Evolutionary conservation across 306 rosid species (phyloP).

Genomic region (Vigna hirtella): DNA sequence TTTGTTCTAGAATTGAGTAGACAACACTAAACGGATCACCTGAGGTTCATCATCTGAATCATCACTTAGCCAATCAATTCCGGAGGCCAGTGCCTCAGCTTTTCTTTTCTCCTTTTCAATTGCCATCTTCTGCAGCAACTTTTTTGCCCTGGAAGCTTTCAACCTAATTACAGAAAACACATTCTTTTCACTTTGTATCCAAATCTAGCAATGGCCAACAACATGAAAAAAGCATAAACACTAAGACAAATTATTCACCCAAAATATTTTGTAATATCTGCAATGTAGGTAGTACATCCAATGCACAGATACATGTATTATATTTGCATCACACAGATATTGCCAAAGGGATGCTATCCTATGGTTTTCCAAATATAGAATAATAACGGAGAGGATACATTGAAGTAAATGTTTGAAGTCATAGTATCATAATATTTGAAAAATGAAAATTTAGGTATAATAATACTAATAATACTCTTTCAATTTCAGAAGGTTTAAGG

Average conservation of each 20-base stretch:
- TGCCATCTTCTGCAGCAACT: conserved; percentile 71
- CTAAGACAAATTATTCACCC: background rate
- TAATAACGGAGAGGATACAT: no score
- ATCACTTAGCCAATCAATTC: conserved; percentile 76
- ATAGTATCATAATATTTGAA: background rate
- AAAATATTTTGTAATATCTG: background rate
- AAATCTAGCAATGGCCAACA: conserved; percentile 10
- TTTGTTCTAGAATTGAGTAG: conserved; percentile 27
- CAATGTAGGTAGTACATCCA: background rate
- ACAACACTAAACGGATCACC: conserved; percentile 45
- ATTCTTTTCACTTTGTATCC: background rate
- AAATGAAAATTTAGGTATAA: background rate
- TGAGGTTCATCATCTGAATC: conserved; percentile 75
- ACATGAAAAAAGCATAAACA: conserved; percentile 15
- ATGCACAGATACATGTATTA: background rate
- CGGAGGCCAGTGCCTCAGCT: conserved; percentile 78
- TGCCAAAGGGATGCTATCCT: background rate
- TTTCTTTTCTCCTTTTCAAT: conserved; percentile 67
- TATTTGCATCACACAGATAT: background rate
- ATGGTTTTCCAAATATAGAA: background rate
- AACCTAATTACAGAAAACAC: conserved; percentile 54
- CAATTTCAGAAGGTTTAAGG: background rate
- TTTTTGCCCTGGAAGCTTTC: conserved; percentile 84
- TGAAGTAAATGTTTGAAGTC: background rate
- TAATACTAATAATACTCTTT: background rate